Base-by-base conservation (phyloP, 306 rosid genomes). In the Malus orientalis region DNA sequence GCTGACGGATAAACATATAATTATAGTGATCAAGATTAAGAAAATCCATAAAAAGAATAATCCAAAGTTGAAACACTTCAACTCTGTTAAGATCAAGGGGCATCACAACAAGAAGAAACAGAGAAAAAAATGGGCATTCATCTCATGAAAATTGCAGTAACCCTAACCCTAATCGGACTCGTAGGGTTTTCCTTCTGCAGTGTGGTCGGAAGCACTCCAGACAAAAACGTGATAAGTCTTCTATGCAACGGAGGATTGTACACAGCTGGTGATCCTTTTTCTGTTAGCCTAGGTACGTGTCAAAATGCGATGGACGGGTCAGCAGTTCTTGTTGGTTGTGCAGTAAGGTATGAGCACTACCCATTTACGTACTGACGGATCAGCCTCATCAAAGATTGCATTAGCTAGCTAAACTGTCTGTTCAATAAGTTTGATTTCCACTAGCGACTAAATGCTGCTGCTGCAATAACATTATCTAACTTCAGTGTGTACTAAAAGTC, bases 331-430 rank as follows among this genome's bases (percentile, higher is more conserved):
- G 80, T 33, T 83, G 95, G 88, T 78, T 89, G 95, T 77, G 29
- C 81, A 16, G 79, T 89, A 64, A 84, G 95, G 90, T 89, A 91
- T 22, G 95, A 93, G 82, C 95, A 89, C 75, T 91, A 89, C 87
- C 91, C 96, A 22, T 89, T 93, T 83, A 84, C 85, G 22, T 81
- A 90, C 70, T 87, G 79, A 62, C 4, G 13, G 58, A 44, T 68
- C 59, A 18, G 45, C 44, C 36, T 49, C 8, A 16, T 15, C 20
- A 6, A 36, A 36, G 9, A 36, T 36, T 36, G 40, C 55, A 16
- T 15, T 49, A 15, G 20, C 55, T 49, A 49, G 7, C 19, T 61
- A 15, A 14, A 22, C n/a, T 61, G 4, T 61, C 4, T 61, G 4
- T 60, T 53, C 29, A 30, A 33, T 83, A 29, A 11, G 44, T 60